Conservation (phyloP, 257 asterid species). For the Nicotiana otophora region DNA sequence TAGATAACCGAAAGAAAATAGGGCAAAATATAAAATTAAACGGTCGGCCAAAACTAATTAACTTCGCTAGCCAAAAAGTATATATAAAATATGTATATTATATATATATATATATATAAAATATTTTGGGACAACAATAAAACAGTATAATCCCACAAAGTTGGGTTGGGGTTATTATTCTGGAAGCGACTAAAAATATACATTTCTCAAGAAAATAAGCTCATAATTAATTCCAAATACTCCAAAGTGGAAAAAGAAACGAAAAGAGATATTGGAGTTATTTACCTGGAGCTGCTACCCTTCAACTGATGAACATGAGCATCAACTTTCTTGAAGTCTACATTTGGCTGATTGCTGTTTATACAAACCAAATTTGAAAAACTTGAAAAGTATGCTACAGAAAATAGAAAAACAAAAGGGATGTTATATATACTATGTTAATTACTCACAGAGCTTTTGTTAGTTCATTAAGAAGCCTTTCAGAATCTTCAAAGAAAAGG, state of each 20-base stretch:
- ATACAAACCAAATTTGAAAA: neutral
- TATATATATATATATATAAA: no score
- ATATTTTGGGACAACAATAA: no score
- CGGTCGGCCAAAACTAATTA: no score
- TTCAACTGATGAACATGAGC: slow-evolving; percentile 40
- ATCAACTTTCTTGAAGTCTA: slow-evolving; percentile 31
- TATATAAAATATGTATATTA: no score
- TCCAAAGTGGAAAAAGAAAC: neutral
- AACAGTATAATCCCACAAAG: no score
- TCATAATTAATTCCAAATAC: neutral
- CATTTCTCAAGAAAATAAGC: neutral
- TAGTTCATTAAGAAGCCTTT: slow-evolving; percentile 33
- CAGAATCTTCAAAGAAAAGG: slow-evolving; percentile 36
- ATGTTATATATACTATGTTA: neutral
- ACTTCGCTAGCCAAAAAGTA: no score
- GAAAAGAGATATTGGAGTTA: neutral
- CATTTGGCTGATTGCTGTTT: slow-evolving; percentile 18
- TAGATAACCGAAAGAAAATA: neutral
- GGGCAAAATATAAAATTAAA: no score
- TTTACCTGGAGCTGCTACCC: slow-evolving; percentile 40
- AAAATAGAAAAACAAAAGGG: neutral
- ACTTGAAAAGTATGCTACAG: neutral
- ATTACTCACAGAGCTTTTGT: slow-evolving; percentile 23
- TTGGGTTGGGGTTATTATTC: no score
- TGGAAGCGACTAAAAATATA: no score